phyloP scores from a whole-genome alignment of 192 early-diverging fungal genomes.

The Coemansia sp. region DNA sequence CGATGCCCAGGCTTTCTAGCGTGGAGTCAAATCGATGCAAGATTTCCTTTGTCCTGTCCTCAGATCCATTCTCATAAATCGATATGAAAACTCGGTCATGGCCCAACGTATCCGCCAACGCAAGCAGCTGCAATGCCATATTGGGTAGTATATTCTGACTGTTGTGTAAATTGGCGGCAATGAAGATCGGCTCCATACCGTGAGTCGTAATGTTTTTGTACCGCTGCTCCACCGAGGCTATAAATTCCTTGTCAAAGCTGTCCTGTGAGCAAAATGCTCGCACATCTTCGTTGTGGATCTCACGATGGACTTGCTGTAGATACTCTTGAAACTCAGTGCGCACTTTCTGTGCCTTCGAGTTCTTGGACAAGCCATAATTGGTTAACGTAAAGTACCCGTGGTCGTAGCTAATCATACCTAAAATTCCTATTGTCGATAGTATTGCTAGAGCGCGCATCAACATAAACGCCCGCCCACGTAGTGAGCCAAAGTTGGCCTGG shows the following conservation, averaged over 20 bases:
- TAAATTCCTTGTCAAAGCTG: constrained; percentile 19
- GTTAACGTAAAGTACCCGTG: too few relatives aligned
- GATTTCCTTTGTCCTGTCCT: constrained; percentile 42
- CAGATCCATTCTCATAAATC: constrained; percentile 56
- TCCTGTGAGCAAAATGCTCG: constrained; percentile 14
- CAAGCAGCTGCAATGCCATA: constrained; percentile 39
- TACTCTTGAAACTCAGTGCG: too few relatives aligned
- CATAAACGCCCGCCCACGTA: too few relatives aligned
- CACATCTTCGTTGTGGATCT: constrained; percentile 29
- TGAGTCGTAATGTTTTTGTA: constrained; percentile 10
- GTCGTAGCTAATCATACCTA: too few relatives aligned
- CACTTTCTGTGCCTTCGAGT: too few relatives aligned
- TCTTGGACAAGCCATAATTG: too few relatives aligned
- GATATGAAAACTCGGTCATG: constrained; percentile 45
- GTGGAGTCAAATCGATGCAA: constrained; percentile 19
- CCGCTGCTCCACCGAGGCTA: constrained; percentile 13
- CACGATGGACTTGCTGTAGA: too few relatives aligned
- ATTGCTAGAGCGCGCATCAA: too few relatives aligned
- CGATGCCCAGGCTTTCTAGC: constrained; percentile 21
- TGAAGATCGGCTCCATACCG: constrained; percentile 5
- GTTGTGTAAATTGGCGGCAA: constrained; percentile 52
- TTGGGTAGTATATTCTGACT: constrained; percentile 44
- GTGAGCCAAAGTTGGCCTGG: too few relatives aligned
- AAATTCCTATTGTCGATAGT: too few relatives aligned
- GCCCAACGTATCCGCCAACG: constrained; percentile 36